Evolutionary conservation across 768 basidiomycete species (phyloP), one percentile per base, ranked within the genome.

Genomic region (Guyanaporus albipodus): DNA sequence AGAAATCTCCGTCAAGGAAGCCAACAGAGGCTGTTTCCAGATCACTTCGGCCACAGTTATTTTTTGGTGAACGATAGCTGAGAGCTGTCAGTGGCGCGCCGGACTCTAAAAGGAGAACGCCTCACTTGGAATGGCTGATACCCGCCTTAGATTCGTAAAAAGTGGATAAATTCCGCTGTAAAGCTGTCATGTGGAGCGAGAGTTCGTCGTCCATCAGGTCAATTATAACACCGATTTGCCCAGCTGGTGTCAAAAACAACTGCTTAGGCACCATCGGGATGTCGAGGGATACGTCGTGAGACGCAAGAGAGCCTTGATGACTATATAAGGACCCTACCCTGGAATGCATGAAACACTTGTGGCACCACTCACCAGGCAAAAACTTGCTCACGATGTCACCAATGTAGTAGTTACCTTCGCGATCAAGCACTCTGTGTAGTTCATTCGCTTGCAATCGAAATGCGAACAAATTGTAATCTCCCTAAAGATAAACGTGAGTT

Each of bases 1-100:
- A 60, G 53, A 92, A 87, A 59, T 90, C 86, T 2, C 92, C 93
- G 50, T 96, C 92, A 23, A 96, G 71, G 73, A 96, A 92, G 14
- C 91, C 91, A 32, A 73, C 75, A 2, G 85, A 75, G 1, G 74
- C 55, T 22, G 65, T 56, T 26, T 83, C 77, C 8, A 75, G 71
- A 55, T 88, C 85, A 39, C 75, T 80, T 19, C 73, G 71, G 7
- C 84, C 81, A 19, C 68, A 61, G 0, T 69, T 69, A 31, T 71
- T 78, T 52, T 78, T 79, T 0, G 90, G 89, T 0, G 86, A 73
- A 42, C 91, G 77, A 63, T 77, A 89, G 52, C 90, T 92, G 40
- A 0, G 19, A 48, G 21, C 15, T 26, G 15, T 58, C 23, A 50
- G 37, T 32, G 49, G 21, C 10, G 24, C n/a, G n/a, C n/a, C 8